Evolutionary conservation across 78 protist genomes (phyloP).

Genomic region (Dictyostelium firmibasis): DNA sequence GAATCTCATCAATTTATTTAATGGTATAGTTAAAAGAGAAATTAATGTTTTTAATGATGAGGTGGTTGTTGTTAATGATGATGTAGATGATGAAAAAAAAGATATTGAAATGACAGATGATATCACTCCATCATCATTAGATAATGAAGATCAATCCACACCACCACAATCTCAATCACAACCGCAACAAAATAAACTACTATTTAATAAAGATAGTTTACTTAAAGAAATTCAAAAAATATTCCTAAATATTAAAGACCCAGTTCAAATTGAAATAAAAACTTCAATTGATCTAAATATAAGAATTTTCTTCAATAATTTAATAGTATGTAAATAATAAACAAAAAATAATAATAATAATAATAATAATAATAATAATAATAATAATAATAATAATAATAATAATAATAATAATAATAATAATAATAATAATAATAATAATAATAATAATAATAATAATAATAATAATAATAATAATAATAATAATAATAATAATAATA

Average conservation of each 20-base stretch:
- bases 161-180: not conserved
- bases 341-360: not conserved
- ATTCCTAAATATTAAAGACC: not conserved
- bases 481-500: too few species aligned
- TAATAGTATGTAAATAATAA: not conserved
- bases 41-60: not conserved
- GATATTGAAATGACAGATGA: conserved; percentile 1
- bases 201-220: conserved; percentile 11
- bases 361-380: not conserved
- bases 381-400: not conserved
- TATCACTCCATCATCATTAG: not conserved
- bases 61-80: not conserved
- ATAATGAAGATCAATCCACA: not conserved
- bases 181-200: not conserved
- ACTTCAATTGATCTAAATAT: not conserved
- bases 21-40: not conserved
- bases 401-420: too few species aligned
- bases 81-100: not conserved
- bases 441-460: too few species aligned
- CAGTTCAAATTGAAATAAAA: conserved; percentile 20
- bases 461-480: too few species aligned
- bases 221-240: not conserved
- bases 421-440: too few species aligned
- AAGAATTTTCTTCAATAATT: conserved; percentile 17
- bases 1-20: not conserved